phyloP scores from a whole-genome alignment of 441 rosid species.

The Gossypium armourianum region DNA sequence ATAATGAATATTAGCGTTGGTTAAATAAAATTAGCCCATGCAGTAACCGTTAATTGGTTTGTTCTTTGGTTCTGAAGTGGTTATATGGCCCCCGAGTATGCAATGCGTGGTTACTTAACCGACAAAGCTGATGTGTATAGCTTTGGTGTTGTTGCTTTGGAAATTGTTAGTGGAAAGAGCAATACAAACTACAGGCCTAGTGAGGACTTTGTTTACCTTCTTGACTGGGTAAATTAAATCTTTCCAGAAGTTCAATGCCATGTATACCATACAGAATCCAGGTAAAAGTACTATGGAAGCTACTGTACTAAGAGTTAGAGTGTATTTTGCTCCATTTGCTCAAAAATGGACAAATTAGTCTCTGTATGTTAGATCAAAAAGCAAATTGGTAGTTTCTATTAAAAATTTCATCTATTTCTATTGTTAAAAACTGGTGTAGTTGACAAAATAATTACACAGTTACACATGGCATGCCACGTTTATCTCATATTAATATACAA shows the following conservation, averaged over 20 bases:
- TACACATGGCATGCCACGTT: too few species aligned
- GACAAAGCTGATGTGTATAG: conserved; percentile 43
- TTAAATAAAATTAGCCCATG: background rate
- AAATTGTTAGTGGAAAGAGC: conserved; percentile 59
- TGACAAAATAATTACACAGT: too few species aligned
- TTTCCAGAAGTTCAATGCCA: background rate
- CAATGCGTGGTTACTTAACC: conserved; percentile 63
- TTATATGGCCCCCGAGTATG: conserved; percentile 33
- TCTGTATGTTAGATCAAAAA: too few species aligned
- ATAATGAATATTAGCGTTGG: background rate
- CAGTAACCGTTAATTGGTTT: background rate
- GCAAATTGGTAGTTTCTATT: too few species aligned
- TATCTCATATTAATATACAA: too few species aligned
- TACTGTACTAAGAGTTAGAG: too few species aligned
- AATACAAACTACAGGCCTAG: conserved; percentile 46
- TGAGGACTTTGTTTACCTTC: conserved; percentile 54
- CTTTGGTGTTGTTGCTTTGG: conserved; percentile 53
- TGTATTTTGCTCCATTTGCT: too few species aligned
- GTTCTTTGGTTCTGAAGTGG: background rate
- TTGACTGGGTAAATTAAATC: conserved; percentile 42
- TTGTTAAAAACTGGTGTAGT: too few species aligned
- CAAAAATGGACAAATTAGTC: too few species aligned
- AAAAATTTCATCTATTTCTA: too few species aligned
- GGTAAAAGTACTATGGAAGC: too few species aligned
- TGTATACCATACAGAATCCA: background rate